Evolutionary conservation across 805 yeast species (phyloP), one percentile per base, ranked within the genome.

Genomic region (Schwanniomyces occidentalis): DNA sequence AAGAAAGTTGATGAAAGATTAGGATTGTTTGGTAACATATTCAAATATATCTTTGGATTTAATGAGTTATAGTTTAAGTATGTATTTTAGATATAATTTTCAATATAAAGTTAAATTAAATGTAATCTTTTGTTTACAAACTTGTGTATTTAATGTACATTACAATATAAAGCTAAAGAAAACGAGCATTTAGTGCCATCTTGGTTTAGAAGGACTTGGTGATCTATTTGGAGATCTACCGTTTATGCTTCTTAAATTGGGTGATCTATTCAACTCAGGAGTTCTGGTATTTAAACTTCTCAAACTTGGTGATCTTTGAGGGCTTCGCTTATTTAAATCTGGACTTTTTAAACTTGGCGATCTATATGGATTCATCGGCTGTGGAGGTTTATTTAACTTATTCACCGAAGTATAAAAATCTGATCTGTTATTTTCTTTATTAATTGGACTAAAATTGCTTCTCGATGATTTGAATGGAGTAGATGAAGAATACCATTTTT

Each of bases 31-130:
- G 69, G 63, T 14, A 49, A 61, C 5, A 37, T 62, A 10, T 48
- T 63, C 29, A 63, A 56, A 44, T 63, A 49, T 38, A 48, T 69
- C 22, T 69, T 69, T 51, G 74, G 74, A 2, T 66, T 68, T 45
- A 65, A 67, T 45, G 73, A 68, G 38, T 58, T 69, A 43, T 69
- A 56, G 40, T 15, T 38, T 14, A 10, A 20, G 16, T 18, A 18
- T 30, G 12, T 18, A 32, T 18, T 17, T 26, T n/a, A n/a, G n/a
- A n/a, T n/a, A n/a, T n/a, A n/a, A n/a, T n/a, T n/a, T n/a, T n/a
- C n/a, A n/a, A n/a, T n/a, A n/a, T n/a, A n/a, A n/a, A n/a, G n/a
- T n/a, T n/a, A n/a, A n/a, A n/a, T n/a, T n/a, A n/a, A n/a, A n/a
- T n/a, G n/a, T n/a, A n/a, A n/a, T n/a, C n/a, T n/a, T n/a, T n/a